A percentile compares a stretch with the other conserved stretches of the same genome.
These are phyloP conservation scores for Neoboletus magnificus DNA, from an alignment of 768 basidiomycete species.

Conservation along the genomic window DNA sequence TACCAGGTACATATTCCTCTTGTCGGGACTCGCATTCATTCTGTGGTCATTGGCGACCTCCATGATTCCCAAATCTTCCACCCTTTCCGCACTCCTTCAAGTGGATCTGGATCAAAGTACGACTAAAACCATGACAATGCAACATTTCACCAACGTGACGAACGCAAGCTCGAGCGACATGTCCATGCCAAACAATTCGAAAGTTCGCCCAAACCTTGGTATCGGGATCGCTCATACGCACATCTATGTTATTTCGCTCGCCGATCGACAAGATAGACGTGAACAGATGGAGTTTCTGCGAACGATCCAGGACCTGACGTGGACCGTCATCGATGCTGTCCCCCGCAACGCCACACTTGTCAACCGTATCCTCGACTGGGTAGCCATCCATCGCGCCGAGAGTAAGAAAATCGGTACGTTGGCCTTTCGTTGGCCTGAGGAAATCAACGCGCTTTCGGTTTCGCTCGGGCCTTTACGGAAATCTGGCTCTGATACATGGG, in stretches of 20 bases:
- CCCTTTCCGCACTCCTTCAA: slow-evolving; percentile 14
- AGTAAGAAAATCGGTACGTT: background rate
- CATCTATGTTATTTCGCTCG: slow-evolving; percentile 61
- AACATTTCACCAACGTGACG: background rate
- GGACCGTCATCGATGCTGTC: slow-evolving; percentile 53
- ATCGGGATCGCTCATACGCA: slow-evolving; percentile 39
- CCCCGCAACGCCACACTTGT: slow-evolving; percentile 40
- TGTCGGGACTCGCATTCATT: slow-evolving; percentile 19
- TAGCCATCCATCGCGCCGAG: slow-evolving; percentile 24
- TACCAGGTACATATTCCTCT: slow-evolving; percentile 22
- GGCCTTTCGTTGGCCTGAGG: slow-evolving; percentile 39
- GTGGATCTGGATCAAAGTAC: slow-evolving; percentile 11
- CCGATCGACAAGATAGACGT: slow-evolving; percentile 52
- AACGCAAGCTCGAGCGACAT: background rate
- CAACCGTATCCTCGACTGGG: slow-evolving; percentile 40
- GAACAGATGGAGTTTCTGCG: slow-evolving; percentile 56
- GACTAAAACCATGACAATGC: background rate
- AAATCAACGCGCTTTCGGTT: slow-evolving; percentile 30
- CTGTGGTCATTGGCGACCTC: slow-evolving; percentile 17
- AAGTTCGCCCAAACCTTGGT: background rate
- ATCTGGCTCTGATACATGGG: slow-evolving; percentile 26
- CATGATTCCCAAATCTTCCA: slow-evolving; percentile 8
- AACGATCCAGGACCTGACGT: slow-evolving; percentile 42
- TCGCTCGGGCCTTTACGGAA: slow-evolving; percentile 3
- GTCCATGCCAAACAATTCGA: background rate